Percentiles rank a stretch among this genome's conserved stretches.
phyloP scores from a whole-genome alignment of 257 asterid genomes.

The Pogostemon cablin region DNA sequence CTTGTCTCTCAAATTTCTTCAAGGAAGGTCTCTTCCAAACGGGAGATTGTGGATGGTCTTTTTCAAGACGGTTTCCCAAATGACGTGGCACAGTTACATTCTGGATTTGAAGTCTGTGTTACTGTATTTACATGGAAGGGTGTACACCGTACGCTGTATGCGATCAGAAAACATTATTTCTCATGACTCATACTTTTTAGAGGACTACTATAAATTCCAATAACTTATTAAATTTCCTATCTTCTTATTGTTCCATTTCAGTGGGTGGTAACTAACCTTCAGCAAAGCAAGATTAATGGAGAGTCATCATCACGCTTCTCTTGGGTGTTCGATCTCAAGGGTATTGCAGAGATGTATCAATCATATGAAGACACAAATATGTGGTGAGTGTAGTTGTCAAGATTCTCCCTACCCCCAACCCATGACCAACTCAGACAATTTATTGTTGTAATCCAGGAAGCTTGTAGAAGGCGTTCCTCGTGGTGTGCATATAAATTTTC shows the following conservation, averaged over 20 bases:
- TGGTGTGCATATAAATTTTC: slow-evolving; percentile 87
- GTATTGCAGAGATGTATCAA: slow-evolving; percentile 87
- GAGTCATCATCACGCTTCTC: slow-evolving; percentile 63
- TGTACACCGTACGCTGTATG: not conserved
- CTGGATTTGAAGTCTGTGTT: not conserved
- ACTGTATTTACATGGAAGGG: not conserved
- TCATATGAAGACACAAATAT: slow-evolving; percentile 89
- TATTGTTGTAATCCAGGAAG: slow-evolving; percentile 53
- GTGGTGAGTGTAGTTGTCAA: slow-evolving; percentile 51
- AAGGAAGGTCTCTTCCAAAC: slow-evolving; percentile 88
- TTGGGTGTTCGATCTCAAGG: slow-evolving; percentile 84
- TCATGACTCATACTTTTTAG: not conserved
- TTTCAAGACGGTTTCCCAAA: slow-evolving; percentile 76
- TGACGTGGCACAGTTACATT: slow-evolving; percentile 91
- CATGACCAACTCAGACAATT: not conserved
- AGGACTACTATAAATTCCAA: slow-evolving; percentile 13
- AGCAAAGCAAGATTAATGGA: slow-evolving; percentile 54
- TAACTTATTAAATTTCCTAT: not conserved
- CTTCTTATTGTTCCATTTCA: slow-evolving; percentile 34
- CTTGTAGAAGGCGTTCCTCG: slow-evolving; percentile 95
- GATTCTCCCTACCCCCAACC: too few species aligned
- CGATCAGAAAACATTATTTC: not conserved
- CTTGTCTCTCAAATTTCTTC: slow-evolving; percentile 43
- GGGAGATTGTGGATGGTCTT: slow-evolving; percentile 73
- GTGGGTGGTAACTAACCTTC: slow-evolving; percentile 98